Base-by-base conservation (phyloP, 2,329 filamentous ascomycete genomes). In the Stachybotrys chartarum region DNA sequence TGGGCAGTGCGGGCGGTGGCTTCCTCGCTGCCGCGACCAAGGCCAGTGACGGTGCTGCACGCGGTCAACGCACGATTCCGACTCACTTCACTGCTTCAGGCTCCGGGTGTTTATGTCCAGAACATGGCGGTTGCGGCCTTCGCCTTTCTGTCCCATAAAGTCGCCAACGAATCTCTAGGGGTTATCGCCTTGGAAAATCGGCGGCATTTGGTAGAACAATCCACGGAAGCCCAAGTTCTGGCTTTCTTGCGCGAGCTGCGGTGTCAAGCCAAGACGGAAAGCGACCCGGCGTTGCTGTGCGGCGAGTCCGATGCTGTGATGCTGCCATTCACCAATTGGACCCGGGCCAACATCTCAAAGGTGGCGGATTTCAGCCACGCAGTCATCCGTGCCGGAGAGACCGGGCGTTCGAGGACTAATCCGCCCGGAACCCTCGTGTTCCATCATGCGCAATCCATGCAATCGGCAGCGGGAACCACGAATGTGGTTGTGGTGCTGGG, bases 321-420 rank as follows among this genome's bases (percentile, higher is more conserved):
- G 7, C 54, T 77, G n/a, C 55, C 60, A 2, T 65, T 71, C 42
- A 71, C 65, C 8, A 78, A 77, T 57, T 75, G 72, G 71, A 62
- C 67, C 6, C 68, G 68, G 48, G 70, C 64, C 7, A 62, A 67
- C 44, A 61, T 77, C 24, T 70, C 68, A 48, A 60, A 68, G 2
- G 55, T 59, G 1, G 60, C 64, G 7, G 72, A 77, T 60, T 77
- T 78, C 51, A 64, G 65, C 4, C 56, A 63, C 1, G 70, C 68
- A 1, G 61, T 67, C 10, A 30, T 68, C 14, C 54, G 35, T 10
- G 45, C 48, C 2, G 59, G 57, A n/a, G n/a, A n/a, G n/a, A n/a
- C n/a, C n/a, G n/a, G n/a, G n/a, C n/a, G n/a, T n/a, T n/a, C n/a
- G 50, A 60, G 61, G 47, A 58, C 11, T 1, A 63, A 63, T 18